A percentile compares a stretch with the other conserved stretches of the same genome.
These are phyloP conservation scores for Phytopythium litorale DNA, from an alignment of 352 stramenopile genomes.

Conservation along the genomic window DNA sequence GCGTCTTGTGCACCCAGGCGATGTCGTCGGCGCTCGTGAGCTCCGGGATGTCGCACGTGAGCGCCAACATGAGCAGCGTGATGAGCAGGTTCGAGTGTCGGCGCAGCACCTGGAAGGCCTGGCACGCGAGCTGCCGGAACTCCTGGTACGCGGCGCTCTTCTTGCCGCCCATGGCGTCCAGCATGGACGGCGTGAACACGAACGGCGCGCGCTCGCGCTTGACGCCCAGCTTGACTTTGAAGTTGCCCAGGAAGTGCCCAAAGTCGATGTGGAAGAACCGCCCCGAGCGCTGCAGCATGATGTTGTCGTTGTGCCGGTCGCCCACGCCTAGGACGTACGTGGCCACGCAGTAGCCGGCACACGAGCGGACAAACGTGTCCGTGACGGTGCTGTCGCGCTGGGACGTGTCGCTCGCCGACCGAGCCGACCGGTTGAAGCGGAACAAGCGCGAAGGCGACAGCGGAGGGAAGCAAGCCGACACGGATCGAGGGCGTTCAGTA, in stretches of 20 bases:
- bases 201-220: constrained; percentile 90
- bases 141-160: constrained; percentile 65
- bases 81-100: constrained; percentile 79
- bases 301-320: constrained; percentile 94
- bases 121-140: constrained; percentile 66
- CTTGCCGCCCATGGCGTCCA: constrained; percentile 78
- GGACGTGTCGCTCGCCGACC: background rate
- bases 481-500: constrained; percentile 11
- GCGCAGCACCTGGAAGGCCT: constrained; percentile 72
- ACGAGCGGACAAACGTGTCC: constrained; percentile 89
- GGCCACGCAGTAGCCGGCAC: constrained; percentile 91
- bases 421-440: background rate
- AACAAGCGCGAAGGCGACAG: constrained; percentile 33
- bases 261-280: constrained; percentile 98
- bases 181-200: constrained; percentile 91
- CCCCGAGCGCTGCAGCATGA: constrained; percentile 92
- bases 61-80: constrained; percentile 71
- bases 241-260: constrained; percentile 94
- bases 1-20: constrained; percentile 72
- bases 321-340: constrained; percentile 93
- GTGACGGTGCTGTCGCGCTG: constrained; percentile 48
- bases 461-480: constrained; percentile 46
- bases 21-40: constrained; percentile 64
- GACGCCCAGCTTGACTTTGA: constrained; percentile 91
- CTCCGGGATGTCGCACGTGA: constrained; percentile 82